Base-by-base conservation (phyloP, 495 filamentous ascomycete genomes). In the Podospora pseudoanserina region DNA sequence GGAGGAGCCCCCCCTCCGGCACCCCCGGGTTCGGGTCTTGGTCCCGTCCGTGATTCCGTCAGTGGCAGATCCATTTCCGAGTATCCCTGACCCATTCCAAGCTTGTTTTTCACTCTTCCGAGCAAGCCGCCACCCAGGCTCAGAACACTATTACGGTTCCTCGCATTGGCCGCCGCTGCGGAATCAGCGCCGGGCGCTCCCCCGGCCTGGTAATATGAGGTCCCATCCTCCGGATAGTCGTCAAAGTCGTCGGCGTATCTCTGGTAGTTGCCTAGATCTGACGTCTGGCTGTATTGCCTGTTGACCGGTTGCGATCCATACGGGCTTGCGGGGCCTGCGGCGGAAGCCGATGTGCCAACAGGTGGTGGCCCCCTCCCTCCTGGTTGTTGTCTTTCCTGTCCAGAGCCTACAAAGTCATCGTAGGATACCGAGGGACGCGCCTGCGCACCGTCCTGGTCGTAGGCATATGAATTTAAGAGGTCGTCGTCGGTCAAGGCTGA, bases 41-140 rank as follows among this genome's bases (percentile, higher is more conserved):
- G 76, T 7, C 60, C 67, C 15, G 44, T 73, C 16, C 65, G 68
- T 73, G 90, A 78, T 71, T 97, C 93, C 20, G 93, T 98, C 73
- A 99, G 81, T 16, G 96, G 96, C 53, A 98, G 84, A 73, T 99
- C 94, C 96, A 99, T 98, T 76, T 97, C 96, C 63, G 93, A 96
- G 79, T 98, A 97, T 59, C 95, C 89, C 64, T 91, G 88, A 13
- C 86, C 89, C 92, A 97, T 96, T 60, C 95, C 95, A 64, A 98
- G 81, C 87, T 91, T 93, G 78, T 89, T 90, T 79, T 96, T 98
- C 13, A 91, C 91, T 71, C 84, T 88, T 15, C 94, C 96, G 75
- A 96, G 83, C 44, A 97, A 78, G 7, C 94, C 92, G 68, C 95
- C 93, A 62, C 94, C 93, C 75, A 97, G 77, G 63, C 89, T 88